Evolutionary conservation across 2,329 filamentous ascomycete genomes (phyloP), one percentile per base, ranked within the genome.

Genomic region (Colletotrichum phormii): DNA sequence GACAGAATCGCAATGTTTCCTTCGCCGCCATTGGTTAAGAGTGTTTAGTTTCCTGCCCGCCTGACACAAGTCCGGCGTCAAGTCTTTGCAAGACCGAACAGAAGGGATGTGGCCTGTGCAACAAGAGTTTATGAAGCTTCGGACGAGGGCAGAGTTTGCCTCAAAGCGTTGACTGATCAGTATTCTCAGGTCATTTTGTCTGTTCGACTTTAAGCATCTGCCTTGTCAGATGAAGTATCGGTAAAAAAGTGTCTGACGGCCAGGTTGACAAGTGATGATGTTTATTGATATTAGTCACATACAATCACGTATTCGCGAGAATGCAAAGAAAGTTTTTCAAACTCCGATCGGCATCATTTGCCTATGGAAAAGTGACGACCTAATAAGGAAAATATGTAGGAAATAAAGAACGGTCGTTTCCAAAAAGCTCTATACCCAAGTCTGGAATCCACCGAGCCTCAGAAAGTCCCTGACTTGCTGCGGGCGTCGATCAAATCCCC

Each of bases 341-440:
- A 66, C 61, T 71, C 65, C 65, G 64, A 74, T 35, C 46, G 64
- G 73, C 65, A 65, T 74, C 59, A 64, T 70, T 74, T 74, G 64
- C 64, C 33, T 70, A 62, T 62, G 65, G 62, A 74, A 73, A 60
- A 22, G 18, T 60, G 58, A 55, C 66, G 63, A 62, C 70, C 65
- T 64, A 65, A 71, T 61, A 63, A 70, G 42, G 60, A 69, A 42
- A 62, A 18, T 60, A 64, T 66, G 46, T 73, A 73, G 61, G 31
- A 73, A 64, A 70, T 58, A 72, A 60, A 54, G 70, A 70, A 73
- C 35, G 65, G 65, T 42, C 65, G 65, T 73, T 66, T 71, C 71
- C 73, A 73, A 55, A 73, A 73, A 49, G 64, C 53, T 67, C 61
- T 70, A 73, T 66, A 71, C 71, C 73, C 71, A 49, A 63, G 62